These are phyloP conservation scores for Graphilbum sp. DNA, from an alignment of 2,329 filamentous ascomycete species.

Conservation along the genomic window DNA sequence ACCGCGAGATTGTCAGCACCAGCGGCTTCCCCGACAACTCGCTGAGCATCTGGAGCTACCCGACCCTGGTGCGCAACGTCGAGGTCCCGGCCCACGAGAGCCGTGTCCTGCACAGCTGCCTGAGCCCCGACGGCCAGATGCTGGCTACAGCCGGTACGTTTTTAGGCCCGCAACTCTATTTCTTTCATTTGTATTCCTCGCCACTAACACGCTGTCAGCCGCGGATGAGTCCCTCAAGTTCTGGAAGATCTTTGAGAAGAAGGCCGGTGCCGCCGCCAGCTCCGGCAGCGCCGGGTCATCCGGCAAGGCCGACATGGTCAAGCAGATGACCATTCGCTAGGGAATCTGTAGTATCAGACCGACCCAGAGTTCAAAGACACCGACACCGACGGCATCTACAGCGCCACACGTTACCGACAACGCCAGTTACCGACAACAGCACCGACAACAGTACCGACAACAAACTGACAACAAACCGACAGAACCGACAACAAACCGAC, in stretches of 20 bases:
- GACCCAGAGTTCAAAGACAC: no score
- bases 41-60: slow-evolving; percentile 98
- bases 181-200: no score
- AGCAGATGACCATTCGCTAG: slow-evolving; percentile 90
- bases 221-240: slow-evolving; percentile 97
- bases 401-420: neutral
- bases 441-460: neutral
- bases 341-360: no score
- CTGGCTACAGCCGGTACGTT: slow-evolving; percentile 56
- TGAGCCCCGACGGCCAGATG: slow-evolving; percentile 96
- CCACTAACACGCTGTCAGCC: no score
- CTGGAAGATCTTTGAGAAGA: slow-evolving; percentile 99
- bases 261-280: slow-evolving; percentile 56
- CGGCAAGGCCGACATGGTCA: slow-evolving; percentile 70
- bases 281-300: slow-evolving; percentile 50
- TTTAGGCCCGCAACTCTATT: slow-evolving; percentile 41
- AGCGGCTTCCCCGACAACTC: slow-evolving; percentile 99
- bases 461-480: no score
- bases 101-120: slow-evolving; percentile 85
- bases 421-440: slow-evolving; percentile 8
- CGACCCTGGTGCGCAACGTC: slow-evolving; percentile 87
- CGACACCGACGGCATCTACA: no score
- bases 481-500: neutral
- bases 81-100: slow-evolving; percentile 98
- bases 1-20: slow-evolving; percentile 95